Evolutionary conservation across 1,284 basidiomycete species (phyloP), one percentile per base, ranked within the genome.

Genomic region (Cutaneotrichosporon sp.): DNA sequence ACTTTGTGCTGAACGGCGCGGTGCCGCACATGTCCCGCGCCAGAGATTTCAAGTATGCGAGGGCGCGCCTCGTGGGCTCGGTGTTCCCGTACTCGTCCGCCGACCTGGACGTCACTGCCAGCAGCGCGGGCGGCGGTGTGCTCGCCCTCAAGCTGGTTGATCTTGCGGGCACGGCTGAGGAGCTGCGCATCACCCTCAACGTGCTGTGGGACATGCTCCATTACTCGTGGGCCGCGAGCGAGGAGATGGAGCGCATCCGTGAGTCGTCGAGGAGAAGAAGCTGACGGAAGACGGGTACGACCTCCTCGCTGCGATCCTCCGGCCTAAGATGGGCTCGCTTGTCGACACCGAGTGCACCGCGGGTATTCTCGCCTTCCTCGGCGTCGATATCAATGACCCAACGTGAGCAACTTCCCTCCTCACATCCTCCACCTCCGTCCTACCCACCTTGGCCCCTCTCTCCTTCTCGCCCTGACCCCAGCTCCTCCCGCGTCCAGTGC

Each of bases 171-270:
- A 90, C 86, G 1, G 76, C 87, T 0, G 88, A 88, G 64, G 88
- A 93, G 68, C 76, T 97, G 4, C 88, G 87, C 0, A 82, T 86
- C 29, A 84, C 90, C 0, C 77, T 95, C 16, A 81, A 86, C 4
- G 85, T 97, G 24, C 80, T 97, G 38, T 84, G 86, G 6, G 89
- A 94, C 70, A 86, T 89, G 6, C 78, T 95, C 42, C 85, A 86
- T 63, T 87, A 89, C 67, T 91, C 87, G 70, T 97, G 95, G 95
- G 86, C 90, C 70, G 92, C 91, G 69, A 92, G 90, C 45, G 92
- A 94, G 71, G 92, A 94, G 71, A 92, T 93, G 87, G 92, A 95
- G 72, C 82, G 87, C 36, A 80, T 93, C 50, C 86, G 91, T 90
- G 71, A 72, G 87, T 82, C n/a, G n/a, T 4, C 11, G 3, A 20